A percentile compares a stretch with the other conserved stretches of the same genome.
These are phyloP conservation scores for Pseudocercospora macadamiae DNA, from an alignment of 2,329 filamentous ascomycete species.

Conservation along the genomic window DNA sequence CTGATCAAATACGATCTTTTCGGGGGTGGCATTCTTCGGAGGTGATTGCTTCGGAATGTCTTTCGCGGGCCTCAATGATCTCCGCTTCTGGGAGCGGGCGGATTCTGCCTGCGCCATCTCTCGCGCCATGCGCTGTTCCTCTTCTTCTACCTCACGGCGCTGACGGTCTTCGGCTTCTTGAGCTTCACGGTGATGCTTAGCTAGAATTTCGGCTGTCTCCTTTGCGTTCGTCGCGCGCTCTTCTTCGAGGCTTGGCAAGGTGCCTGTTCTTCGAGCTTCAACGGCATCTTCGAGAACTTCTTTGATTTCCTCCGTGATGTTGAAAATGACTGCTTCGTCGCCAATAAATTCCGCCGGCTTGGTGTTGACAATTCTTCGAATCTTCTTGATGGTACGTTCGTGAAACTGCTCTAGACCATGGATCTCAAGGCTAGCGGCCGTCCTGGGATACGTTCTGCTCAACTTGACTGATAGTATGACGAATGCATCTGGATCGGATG, in stretches of 20 bases:
- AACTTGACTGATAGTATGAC: slow-evolving; percentile 77
- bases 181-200: slow-evolving; percentile 47
- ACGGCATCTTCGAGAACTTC: slow-evolving; percentile 86
- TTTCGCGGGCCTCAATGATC: slow-evolving; percentile 51
- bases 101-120: slow-evolving; percentile 75
- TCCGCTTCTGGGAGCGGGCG: slow-evolving; percentile 67
- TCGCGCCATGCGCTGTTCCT: slow-evolving; percentile 71
- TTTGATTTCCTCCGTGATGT: slow-evolving; percentile 62
- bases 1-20: slow-evolving; percentile 36
- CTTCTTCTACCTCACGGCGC: slow-evolving; percentile 42
- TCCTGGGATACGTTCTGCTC: slow-evolving; percentile 89
- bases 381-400: slow-evolving; percentile 70
- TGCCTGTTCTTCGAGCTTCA: slow-evolving; percentile 69
- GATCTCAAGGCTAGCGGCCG: slow-evolving; percentile 71
- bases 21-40: slow-evolving; percentile 10
- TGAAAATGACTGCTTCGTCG: slow-evolving; percentile 65
- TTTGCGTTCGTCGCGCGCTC: slow-evolving; percentile 85
- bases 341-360: slow-evolving; percentile 68
- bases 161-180: slow-evolving; percentile 45
- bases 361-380: slow-evolving; percentile 69
- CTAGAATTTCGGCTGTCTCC: slow-evolving; percentile 66
- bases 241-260: slow-evolving; percentile 84
- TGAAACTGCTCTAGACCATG: slow-evolving; percentile 67
- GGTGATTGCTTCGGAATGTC: slow-evolving; percentile 4
- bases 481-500: slow-evolving; percentile 70